phyloP scores from a whole-genome alignment of 768 basidiomycete genomes.

The Epithele typhae region DNA sequence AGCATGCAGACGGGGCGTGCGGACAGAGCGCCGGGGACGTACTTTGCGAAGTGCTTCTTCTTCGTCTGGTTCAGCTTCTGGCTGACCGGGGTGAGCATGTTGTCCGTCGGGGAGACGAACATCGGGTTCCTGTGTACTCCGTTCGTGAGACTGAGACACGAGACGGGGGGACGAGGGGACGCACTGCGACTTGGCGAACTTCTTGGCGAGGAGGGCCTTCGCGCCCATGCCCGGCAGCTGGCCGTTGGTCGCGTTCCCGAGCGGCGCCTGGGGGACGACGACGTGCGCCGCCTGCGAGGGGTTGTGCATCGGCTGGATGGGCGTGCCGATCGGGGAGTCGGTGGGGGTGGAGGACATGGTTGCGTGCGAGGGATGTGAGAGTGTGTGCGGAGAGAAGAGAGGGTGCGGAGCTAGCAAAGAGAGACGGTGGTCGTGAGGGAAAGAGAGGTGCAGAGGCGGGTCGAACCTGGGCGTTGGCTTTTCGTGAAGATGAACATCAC shows the following conservation, averaged over 20 bases:
- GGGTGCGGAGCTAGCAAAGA: neutral
- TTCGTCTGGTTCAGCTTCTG: constrained; percentile 88
- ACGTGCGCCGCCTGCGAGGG: constrained; percentile 76
- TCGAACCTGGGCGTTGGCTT: constrained; percentile 13
- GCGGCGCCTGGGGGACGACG: constrained; percentile 73
- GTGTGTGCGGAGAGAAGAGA: no score
- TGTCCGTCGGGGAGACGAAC: constrained; percentile 92
- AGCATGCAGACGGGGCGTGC: neutral
- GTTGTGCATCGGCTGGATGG: constrained; percentile 83
- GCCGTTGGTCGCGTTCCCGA: constrained; percentile 60
- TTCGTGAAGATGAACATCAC: constrained; percentile 19
- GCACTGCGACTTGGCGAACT: constrained; percentile 84
- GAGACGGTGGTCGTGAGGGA: constrained; percentile 12
- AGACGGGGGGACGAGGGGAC: constrained; percentile 29
- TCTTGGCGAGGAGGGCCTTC: constrained; percentile 91
- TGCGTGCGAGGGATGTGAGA: neutral
- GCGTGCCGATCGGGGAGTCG: constrained; percentile 54
- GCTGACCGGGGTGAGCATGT: constrained; percentile 88
- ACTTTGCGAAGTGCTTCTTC: constrained; percentile 95
- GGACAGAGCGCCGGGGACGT: constrained; percentile 20
- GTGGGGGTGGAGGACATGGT: constrained; percentile 54
- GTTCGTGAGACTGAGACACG: constrained; percentile 7
- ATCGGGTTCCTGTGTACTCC: constrained; percentile 67
- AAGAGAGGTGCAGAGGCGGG: constrained; percentile 1
- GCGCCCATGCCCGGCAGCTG: constrained; percentile 71